Evolutionary conservation across 306 rosid genomes (phyloP), one percentile per base, ranked within the genome.

Genomic region (Dryas alaskensis): DNA sequence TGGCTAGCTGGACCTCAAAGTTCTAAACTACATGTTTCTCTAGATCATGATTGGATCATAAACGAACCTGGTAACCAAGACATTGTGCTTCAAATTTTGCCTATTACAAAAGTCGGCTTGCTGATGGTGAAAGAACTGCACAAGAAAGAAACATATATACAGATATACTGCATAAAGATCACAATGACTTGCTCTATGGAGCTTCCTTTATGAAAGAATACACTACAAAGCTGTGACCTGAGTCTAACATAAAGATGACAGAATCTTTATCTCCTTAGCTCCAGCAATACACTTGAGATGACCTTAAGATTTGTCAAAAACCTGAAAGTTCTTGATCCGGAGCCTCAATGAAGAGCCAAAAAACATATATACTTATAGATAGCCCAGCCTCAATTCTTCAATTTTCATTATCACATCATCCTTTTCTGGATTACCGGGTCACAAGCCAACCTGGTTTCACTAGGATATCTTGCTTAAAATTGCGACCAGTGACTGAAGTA

Each of bases 371-470:
- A 53, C 50, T 54, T 45, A 45, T 10, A n/a, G 66, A 47, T 25
- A 8, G 48, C 69, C 13, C 49, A 65, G 46, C 22, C 70, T 63
- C 55, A 65, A 40, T 8, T 43, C 8, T 70, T 51, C 52, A 44
- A 27, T 40, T 43, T 31, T 49, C 75, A 19, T 48, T 12, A 31
- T 67, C 62, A 8, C 66, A 55, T 69, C 67, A 75, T 50, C 70
- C 4, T 68, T 68, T 69, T 74, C 70, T 14, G 46, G 66, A 67
- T 89, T 85, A 94, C 19, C 90, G 79, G 71, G 87, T 86, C 67
- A 89, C 98, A 39, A 94, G 95, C 97, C 98, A 94, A 65, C 98
- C 95, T 0, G 91, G 96, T 87, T 94, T 94, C 14, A 89, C 81
- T 57, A 94, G 70, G 67, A 85, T 60, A 78, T 94, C 96, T 79